A percentile compares a stretch with the other conserved stretches of the same genome.
Evolutionary conservation across 108 stramenopile species (phyloP).

Genomic region (Cyclotella baltica): DNA sequence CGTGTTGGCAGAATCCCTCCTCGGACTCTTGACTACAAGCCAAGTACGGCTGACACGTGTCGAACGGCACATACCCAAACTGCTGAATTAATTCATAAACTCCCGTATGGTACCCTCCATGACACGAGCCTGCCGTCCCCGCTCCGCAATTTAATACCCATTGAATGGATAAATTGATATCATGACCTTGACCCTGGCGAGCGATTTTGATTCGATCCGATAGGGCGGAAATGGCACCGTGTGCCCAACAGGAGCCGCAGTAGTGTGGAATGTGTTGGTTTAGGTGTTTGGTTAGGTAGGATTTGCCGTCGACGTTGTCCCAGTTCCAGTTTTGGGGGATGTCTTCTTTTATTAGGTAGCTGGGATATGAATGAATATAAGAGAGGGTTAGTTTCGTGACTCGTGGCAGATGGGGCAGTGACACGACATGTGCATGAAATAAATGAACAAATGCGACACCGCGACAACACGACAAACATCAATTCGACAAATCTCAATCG

Average conservation of each 20-base stretch:
- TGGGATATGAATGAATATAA: neutral
- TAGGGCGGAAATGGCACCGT: conserved; percentile 82
- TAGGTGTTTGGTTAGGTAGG: conserved; percentile 80
- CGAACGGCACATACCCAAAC: conserved; percentile 53
- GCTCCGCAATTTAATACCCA: conserved; percentile 89
- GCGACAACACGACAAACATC: neutral
- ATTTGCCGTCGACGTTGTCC: conserved; percentile 82
- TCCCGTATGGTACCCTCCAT: conserved; percentile 76
- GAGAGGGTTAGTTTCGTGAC: neutral
- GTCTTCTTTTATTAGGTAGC: conserved; percentile 38
- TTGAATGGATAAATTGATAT: conserved; percentile 81
- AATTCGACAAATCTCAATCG: no score
- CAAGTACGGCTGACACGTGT: conserved; percentile 81
- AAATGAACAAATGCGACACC: no score
- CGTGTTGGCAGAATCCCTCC: conserved; percentile 82
- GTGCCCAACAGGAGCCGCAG: conserved; percentile 56
- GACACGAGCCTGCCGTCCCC: conserved; percentile 67
- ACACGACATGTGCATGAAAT: neutral
- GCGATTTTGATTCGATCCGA: conserved; percentile 95
- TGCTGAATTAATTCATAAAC: conserved; percentile 76
- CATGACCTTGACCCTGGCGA: conserved; percentile 58
- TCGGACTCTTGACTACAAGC: conserved; percentile 81
- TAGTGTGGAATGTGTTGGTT: conserved; percentile 94
- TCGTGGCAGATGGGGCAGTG: neutral
- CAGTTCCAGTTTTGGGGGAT: conserved; percentile 61